A percentile compares a stretch with the other conserved stretches of the same genome.
Evolutionary conservation across 106 monocot genomes (phyloP).

Genomic region (Dioscorea alata): DNA sequence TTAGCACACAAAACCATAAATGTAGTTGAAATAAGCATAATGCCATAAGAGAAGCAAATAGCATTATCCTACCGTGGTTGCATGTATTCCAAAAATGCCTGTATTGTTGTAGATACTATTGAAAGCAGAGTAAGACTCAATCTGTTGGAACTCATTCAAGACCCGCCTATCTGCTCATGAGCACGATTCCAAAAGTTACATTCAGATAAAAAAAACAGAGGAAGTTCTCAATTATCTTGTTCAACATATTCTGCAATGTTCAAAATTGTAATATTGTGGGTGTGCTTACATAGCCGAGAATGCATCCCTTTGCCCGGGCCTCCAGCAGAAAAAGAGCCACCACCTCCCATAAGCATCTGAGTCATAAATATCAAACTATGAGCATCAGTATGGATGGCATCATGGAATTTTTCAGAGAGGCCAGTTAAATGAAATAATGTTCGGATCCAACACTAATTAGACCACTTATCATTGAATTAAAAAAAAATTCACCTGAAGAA

Average conservation of each 20-base stretch:
- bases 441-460: not conserved
- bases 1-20: too few relatives aligned
- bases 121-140: conserved; percentile 70
- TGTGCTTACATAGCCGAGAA: conserved; percentile 65
- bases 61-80: conserved; percentile 47
- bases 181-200: not conserved
- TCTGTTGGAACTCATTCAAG: conserved; percentile 49
- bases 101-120: conserved; percentile 69
- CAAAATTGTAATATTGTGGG: too few relatives aligned
- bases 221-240: too few relatives aligned
- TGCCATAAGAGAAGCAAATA: too few relatives aligned
- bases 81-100: conserved; percentile 78
- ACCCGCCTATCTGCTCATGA: conserved; percentile 48
- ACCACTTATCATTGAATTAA: not conserved
- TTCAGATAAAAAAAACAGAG: too few relatives aligned
- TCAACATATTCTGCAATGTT: too few relatives aligned
- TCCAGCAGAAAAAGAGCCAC: conserved; percentile 75
- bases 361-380: not conserved
- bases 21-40: too few relatives aligned
- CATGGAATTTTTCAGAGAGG: not conserved
- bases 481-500: conserved; percentile 54
- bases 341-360: conserved; percentile 83
- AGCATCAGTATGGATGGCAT: not conserved
- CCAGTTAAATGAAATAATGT: not conserved
- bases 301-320: conserved; percentile 85